A percentile compares a stretch with the other conserved stretches of the same genome.
Conservation (phyloP, 805 yeast species). For the Wickerhamomyces queroliae region DNA sequence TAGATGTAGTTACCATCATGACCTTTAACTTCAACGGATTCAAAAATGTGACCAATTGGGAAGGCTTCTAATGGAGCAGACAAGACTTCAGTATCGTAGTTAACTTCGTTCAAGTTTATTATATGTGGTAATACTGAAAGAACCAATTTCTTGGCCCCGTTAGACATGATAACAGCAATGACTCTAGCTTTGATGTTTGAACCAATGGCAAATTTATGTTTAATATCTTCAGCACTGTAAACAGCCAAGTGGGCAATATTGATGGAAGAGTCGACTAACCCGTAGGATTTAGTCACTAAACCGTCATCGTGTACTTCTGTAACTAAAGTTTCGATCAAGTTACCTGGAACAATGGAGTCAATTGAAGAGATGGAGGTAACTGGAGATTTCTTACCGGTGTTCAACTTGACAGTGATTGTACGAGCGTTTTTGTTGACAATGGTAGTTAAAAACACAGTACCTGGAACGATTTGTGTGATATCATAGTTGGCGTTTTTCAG, state of each 20-base stretch:
- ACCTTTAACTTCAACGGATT: conserved; percentile 53
- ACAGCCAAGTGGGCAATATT: conserved; percentile 59
- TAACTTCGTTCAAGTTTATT: conserved; percentile 24
- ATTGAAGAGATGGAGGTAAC: conserved; percentile 58
- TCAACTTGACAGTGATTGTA: conserved; percentile 50
- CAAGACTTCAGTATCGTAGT: conserved; percentile 17
- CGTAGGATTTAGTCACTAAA: conserved; percentile 64
- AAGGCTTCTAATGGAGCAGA: conserved; percentile 53
- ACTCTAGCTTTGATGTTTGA: conserved; percentile 65
- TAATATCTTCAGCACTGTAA: conserved; percentile 39
- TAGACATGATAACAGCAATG: conserved; percentile 49
- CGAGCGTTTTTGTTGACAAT: conserved; percentile 49
- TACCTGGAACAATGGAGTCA: conserved; percentile 84
- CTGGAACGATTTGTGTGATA: conserved; percentile 37
- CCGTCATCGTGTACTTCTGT: conserved; percentile 58
- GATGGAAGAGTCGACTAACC: conserved; percentile 67
- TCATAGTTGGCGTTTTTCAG: conserved; percentile 34
- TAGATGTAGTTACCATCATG: conserved; percentile 51
- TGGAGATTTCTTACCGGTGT: conserved; percentile 40
- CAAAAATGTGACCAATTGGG: conserved; percentile 68
- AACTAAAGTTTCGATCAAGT: conserved; percentile 66
- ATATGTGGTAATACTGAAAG: conserved; percentile 61
- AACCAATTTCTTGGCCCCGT: conserved; percentile 48
- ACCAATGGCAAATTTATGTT: conserved; percentile 65
- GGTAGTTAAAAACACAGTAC: conserved; percentile 65